phyloP scores from a whole-genome alignment of 441 rosid genomes.

The Aleurites moluccanus region DNA sequence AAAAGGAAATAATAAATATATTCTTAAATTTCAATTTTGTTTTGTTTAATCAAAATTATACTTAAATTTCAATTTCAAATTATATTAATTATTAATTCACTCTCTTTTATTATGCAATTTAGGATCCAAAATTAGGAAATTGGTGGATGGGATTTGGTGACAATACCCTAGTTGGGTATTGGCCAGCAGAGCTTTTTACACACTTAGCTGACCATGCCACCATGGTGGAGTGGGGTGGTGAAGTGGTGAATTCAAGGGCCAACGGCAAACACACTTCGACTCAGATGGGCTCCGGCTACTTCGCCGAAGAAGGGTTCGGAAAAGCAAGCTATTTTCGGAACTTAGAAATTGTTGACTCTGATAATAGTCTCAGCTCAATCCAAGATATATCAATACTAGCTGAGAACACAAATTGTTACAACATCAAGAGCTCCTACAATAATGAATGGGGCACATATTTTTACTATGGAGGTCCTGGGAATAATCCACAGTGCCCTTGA shows the following conservation, averaged over 20 bases:
- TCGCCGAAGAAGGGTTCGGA: conserved; percentile 89
- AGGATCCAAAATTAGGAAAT: conserved; percentile 95
- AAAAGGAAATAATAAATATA: neutral
- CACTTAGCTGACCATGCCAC: conserved; percentile 84
- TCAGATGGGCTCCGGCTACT: conserved; percentile 93
- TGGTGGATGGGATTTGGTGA: conserved; percentile 99
- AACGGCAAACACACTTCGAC: conserved; percentile 88
- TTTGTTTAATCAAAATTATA: too few species aligned
- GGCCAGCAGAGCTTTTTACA: conserved; percentile 94
- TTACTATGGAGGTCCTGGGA: conserved; percentile 98
- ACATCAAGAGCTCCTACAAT: conserved; percentile 70
- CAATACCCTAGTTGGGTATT: conserved; percentile 76
- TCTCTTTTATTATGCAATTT: neutral
- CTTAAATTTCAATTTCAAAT: neutral
- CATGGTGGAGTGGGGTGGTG: conserved; percentile 99
- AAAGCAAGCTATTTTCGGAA: conserved; percentile 89
- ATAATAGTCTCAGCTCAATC: conserved; percentile 81
- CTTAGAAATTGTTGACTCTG: conserved; percentile 77
- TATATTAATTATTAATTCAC: neutral
- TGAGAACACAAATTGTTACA: conserved; percentile 84
- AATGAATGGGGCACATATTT: conserved; percentile 95
- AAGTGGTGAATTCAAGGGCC: conserved; percentile 85
- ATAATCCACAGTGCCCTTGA: conserved; percentile 67
- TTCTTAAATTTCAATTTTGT: too few species aligned
- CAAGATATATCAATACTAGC: conserved; percentile 72